Evolutionary conservation across 192 early-diverging fungal species (phyloP).

Genomic region (Coemansia sp.): DNA sequence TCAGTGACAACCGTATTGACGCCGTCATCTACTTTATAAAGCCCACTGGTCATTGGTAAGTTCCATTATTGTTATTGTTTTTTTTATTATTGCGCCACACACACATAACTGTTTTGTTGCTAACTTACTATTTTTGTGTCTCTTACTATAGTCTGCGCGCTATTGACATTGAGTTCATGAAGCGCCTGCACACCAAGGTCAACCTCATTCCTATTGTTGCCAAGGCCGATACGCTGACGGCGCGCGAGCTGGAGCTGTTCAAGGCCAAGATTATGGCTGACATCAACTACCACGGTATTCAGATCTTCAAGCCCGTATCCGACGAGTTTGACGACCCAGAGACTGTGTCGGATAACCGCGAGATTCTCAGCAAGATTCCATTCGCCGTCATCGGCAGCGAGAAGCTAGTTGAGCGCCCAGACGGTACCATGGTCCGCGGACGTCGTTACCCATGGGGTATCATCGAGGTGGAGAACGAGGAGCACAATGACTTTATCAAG

Average conservation of each 20-base stretch:
- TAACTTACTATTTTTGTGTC: conserved; percentile 4
- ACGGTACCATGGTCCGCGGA: conserved; percentile 86
- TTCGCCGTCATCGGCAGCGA: conserved; percentile 96
- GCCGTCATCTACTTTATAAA: conserved; percentile 97
- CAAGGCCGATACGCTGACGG: conserved; percentile 89
- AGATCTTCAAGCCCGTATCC: conserved; percentile 82
- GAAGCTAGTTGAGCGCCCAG: conserved; percentile 76
- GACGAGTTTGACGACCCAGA: conserved; percentile 85
- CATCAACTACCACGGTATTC: conserved; percentile 80
- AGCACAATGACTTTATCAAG: conserved; percentile 96
- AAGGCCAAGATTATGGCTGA: conserved; percentile 86
- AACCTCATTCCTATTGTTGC: conserved; percentile 90
- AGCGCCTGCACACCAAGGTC: conserved; percentile 82
- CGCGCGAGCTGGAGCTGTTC: conserved; percentile 78
- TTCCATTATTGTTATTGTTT: conserved; percentile 15
- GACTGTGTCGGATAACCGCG: conserved; percentile 80
- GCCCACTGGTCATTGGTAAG: conserved; percentile 88
- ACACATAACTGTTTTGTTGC: conserved; percentile 7
- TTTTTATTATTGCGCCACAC: conserved; percentile 11
- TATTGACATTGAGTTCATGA: conserved; percentile 97
- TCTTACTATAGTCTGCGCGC: conserved; percentile 66
- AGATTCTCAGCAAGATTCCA: conserved; percentile 91
- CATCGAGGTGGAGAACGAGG: conserved; percentile 96
- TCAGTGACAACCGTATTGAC: conserved; percentile 93
- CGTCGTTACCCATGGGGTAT: conserved; percentile 93